Conservation (phyloP, 257 asterid genomes). For the Solanum ossicruentum region DNA sequence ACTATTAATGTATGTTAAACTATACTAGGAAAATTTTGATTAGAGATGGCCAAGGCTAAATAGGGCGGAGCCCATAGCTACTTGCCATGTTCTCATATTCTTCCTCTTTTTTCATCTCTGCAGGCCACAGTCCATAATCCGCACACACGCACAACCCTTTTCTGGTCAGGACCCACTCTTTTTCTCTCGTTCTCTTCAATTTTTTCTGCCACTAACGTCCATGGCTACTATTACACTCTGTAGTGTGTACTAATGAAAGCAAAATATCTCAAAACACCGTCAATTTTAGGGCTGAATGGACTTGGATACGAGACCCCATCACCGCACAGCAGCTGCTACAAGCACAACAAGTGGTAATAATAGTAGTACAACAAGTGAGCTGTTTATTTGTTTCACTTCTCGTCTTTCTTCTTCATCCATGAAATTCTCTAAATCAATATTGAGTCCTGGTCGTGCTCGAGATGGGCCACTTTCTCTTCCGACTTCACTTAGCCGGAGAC, state of each 20-base stretch:
- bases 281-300: slow-evolving; percentile 25
- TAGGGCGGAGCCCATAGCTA: neutral
- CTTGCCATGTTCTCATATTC: neutral
- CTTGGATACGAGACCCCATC: slow-evolving; percentile 39
- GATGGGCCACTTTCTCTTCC: slow-evolving; percentile 55
- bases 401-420: slow-evolving; percentile 33
- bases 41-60: neutral
- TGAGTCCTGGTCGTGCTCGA: slow-evolving; percentile 41
- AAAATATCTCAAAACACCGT: neutral
- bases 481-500: slow-evolving; percentile 74
- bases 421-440: slow-evolving; percentile 34
- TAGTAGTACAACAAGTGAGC: slow-evolving; percentile 27
- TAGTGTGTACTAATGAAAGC: neutral
- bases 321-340: slow-evolving; percentile 15
- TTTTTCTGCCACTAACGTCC: neutral
- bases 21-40: neutral
- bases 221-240: neutral
- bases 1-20: neutral
- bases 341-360: slow-evolving; percentile 5
- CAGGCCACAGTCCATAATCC: neutral
- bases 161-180: neutral
- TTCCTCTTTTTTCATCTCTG: neutral
- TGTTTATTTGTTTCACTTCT: slow-evolving; percentile 58
- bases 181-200: neutral
- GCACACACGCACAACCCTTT: slow-evolving; percentile 1